These are phyloP conservation scores for Monosporascus ibericus DNA, from an alignment of 2,329 filamentous ascomycete species.

Conservation along the genomic window DNA sequence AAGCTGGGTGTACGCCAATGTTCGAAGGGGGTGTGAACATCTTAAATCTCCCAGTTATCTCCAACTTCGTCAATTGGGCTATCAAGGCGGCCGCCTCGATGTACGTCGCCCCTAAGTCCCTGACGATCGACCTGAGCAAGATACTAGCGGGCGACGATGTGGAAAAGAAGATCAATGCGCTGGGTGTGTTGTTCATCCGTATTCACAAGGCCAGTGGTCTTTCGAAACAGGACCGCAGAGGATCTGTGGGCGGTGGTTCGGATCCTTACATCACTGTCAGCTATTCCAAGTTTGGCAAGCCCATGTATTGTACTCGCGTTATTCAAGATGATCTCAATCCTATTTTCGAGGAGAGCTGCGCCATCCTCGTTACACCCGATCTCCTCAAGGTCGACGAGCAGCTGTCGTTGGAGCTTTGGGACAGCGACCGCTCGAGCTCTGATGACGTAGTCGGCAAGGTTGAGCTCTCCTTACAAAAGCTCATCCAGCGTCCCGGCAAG, in stretches of 20 bases:
- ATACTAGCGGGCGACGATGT: constrained; percentile 89
- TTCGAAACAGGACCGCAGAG: constrained; percentile 83
- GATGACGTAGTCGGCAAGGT: constrained; percentile 95
- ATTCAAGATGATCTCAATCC: constrained; percentile 94
- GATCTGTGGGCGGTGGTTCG: constrained; percentile 78
- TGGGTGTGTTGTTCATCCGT: constrained; percentile 87
- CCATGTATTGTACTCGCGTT: constrained; percentile 94
- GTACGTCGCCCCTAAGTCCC: constrained; percentile 91
- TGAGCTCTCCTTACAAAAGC: constrained; percentile 86
- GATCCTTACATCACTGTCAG: constrained; percentile 94
- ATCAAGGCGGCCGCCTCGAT: constrained; percentile 81
- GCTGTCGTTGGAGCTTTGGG: constrained; percentile 90
- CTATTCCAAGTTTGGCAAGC: constrained; percentile 95
- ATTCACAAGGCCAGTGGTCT: constrained; percentile 84
- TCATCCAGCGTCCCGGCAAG: constrained; percentile 87
- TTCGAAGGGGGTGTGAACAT: constrained; percentile 86
- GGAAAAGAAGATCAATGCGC: constrained; percentile 77
- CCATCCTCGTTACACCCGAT: constrained; percentile 79
- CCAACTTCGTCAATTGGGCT: constrained; percentile 94
- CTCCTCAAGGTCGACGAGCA: constrained; percentile 92
- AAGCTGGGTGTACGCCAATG: constrained; percentile 88
- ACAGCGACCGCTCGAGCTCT: constrained; percentile 84
- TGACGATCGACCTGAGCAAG: constrained; percentile 86
- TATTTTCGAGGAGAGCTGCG: constrained; percentile 82
- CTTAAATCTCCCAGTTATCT: constrained; percentile 85